Evolutionary conservation across 106 monocot genomes (phyloP).

Genomic region (Acorus gramineus): DNA sequence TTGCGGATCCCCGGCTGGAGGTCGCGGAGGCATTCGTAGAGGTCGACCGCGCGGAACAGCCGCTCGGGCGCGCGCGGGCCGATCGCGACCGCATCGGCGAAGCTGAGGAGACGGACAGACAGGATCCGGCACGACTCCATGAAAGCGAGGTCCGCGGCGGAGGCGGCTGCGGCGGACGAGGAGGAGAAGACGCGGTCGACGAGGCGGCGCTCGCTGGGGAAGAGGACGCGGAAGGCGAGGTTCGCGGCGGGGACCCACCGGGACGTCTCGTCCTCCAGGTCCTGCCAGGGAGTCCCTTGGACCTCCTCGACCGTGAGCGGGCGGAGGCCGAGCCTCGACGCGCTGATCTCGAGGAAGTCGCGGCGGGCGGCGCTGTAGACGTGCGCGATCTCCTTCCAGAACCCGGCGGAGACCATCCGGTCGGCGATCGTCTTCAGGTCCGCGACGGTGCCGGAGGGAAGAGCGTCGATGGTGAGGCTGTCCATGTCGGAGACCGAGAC

Average conservation of each 20-base stretch:
- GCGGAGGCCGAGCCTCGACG: slow-evolving; percentile 48
- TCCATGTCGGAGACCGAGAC: slow-evolving; percentile 41
- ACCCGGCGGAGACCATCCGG: slow-evolving; percentile 53
- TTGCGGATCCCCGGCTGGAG: slow-evolving; percentile 44
- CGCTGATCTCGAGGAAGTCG: slow-evolving; percentile 52
- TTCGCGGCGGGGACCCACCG: slow-evolving; percentile 44
- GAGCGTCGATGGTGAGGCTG: slow-evolving; percentile 40
- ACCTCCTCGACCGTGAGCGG: slow-evolving; percentile 33
- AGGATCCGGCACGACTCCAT: slow-evolving; percentile 38
- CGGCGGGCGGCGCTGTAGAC: slow-evolving; percentile 38
- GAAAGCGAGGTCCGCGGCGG: slow-evolving; percentile 59
- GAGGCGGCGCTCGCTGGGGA: slow-evolving; percentile 69
- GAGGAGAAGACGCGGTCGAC: slow-evolving; percentile 50
- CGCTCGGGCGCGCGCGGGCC: slow-evolving; percentile 43
- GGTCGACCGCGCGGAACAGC: slow-evolving; percentile 58
- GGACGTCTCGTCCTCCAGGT: slow-evolving; percentile 53
- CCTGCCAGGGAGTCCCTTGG: slow-evolving; percentile 30
- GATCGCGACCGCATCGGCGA: slow-evolving; percentile 45
- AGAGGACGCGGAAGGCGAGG: slow-evolving; percentile 41
- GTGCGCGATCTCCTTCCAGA: slow-evolving; percentile 44
- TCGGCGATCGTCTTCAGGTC: slow-evolving; percentile 50
- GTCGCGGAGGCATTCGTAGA: slow-evolving; percentile 61
- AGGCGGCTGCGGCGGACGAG: slow-evolving; percentile 1
- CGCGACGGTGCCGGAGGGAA: slow-evolving; percentile 43
- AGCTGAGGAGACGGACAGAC: slow-evolving; percentile 44